Evolutionary conservation across 345 rosid species (phyloP).

Genomic region (Salix arbutifolia): DNA sequence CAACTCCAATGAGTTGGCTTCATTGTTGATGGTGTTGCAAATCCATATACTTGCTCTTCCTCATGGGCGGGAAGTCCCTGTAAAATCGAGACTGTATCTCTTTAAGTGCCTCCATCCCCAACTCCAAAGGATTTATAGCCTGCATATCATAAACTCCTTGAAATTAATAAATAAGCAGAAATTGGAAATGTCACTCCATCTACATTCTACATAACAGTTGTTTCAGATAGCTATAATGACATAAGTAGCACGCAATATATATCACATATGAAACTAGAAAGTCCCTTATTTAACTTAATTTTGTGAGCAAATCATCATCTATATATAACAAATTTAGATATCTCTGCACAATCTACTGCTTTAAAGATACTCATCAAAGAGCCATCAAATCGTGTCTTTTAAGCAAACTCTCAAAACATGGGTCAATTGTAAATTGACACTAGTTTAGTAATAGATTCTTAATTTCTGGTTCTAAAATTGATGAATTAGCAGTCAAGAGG

Average conservation of each 20-base stretch:
- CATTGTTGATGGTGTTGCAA: constrained; percentile 97
- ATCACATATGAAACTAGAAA: background rate
- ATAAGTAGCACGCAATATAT: background rate
- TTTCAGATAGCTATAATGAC: background rate
- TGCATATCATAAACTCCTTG: constrained; percentile 26
- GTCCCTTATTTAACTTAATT: background rate
- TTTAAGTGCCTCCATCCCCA: constrained; percentile 84
- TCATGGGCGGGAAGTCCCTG: constrained; percentile 86
- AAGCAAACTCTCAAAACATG: background rate
- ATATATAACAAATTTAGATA: background rate
- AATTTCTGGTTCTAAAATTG: too few relatives aligned
- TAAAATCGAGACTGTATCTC: constrained; percentile 78
- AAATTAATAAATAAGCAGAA: background rate
- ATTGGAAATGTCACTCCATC: background rate
- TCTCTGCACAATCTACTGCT: background rate
- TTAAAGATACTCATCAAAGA: background rate
- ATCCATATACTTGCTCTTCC: constrained; percentile 71
- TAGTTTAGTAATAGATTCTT: too few relatives aligned
- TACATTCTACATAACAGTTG: background rate
- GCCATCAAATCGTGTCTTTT: background rate
- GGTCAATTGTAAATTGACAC: background rate
- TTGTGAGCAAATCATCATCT: background rate
- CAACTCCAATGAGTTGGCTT: constrained; percentile 98
- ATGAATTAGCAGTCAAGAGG: too few relatives aligned
- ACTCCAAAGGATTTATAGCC: constrained; percentile 93